A percentile compares a stretch with the other conserved stretches of the same genome.
Conservation (phyloP, 495 filamentous ascomycete species). For the Poronia punctata region DNA sequence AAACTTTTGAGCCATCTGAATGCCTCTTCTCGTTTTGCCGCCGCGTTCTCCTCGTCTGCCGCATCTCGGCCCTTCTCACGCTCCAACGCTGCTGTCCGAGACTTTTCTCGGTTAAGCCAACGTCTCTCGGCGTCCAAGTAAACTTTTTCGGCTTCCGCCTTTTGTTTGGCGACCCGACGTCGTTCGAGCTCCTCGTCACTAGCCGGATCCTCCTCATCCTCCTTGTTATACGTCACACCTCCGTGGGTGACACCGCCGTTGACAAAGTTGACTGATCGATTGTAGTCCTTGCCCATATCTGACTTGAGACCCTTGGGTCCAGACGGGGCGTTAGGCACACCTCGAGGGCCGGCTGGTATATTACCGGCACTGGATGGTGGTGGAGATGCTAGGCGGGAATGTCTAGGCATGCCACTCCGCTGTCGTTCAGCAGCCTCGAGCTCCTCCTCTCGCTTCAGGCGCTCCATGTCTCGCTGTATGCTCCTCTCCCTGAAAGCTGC, state of each 20-base stretch:
- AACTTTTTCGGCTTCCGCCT: constrained; percentile 68
- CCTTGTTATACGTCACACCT: constrained; percentile 48
- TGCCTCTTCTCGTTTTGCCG: constrained; percentile 46
- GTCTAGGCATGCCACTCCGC: constrained; percentile 55
- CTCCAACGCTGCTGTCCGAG: constrained; percentile 73
- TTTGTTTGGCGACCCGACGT: constrained; percentile 60
- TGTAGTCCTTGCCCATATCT: constrained; percentile 38
- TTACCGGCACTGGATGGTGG: constrained; percentile 68
- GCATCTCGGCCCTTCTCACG: constrained; percentile 73
- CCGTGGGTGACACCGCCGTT: constrained; percentile 68
- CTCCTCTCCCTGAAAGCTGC: constrained; percentile 88
- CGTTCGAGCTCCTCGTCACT: constrained; percentile 81
- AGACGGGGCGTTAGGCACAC: constrained; percentile 69
- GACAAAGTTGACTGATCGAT: constrained; percentile 64
- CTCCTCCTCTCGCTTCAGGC: constrained; percentile 80
- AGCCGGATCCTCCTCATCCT: constrained; percentile 85
- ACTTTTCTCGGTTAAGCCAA: constrained; percentile 84
- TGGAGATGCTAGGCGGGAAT: constrained; percentile 64
- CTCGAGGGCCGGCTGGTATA: constrained; percentile 78
- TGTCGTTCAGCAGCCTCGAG: constrained; percentile 80
- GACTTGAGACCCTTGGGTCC: constrained; percentile 70
- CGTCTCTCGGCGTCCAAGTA: constrained; percentile 82
- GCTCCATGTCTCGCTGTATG: constrained; percentile 79
- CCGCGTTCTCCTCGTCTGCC: constrained; percentile 64
- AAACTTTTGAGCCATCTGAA: constrained; percentile 70